These are phyloP conservation scores for Verticillium nonalfalfae DNA, from an alignment of 2,329 filamentous ascomycete species.

Conservation along the genomic window DNA sequence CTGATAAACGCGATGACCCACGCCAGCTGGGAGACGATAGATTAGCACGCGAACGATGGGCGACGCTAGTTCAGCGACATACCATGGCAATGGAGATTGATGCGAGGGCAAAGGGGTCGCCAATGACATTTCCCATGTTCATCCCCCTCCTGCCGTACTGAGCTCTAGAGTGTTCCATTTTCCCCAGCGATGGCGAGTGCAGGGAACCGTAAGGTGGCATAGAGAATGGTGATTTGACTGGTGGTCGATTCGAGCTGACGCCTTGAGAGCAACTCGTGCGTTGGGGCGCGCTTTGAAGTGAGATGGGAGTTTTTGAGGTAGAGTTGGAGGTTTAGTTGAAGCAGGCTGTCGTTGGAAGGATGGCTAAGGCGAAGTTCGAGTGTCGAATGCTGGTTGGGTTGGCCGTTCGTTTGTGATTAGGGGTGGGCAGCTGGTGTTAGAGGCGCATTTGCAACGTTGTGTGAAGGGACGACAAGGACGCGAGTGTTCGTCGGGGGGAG, in stretches of 20 bases:
- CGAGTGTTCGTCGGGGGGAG: neutral
- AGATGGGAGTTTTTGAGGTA: no score
- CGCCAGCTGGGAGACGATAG: constrained; percentile 57
- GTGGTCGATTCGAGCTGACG: neutral
- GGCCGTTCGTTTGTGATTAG: neutral
- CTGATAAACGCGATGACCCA: constrained; percentile 91
- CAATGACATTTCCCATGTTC: constrained; percentile 82
- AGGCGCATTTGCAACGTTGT: neutral
- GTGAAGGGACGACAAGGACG: neutral
- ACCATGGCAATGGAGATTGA: constrained; percentile 89
- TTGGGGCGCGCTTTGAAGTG: neutral
- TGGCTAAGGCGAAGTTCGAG: neutral
- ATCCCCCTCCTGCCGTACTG: constrained; percentile 54
- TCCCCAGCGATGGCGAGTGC: constrained; percentile 66
- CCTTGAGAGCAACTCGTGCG: neutral
- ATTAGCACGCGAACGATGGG: constrained; percentile 11
- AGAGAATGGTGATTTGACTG: constrained; percentile 28
- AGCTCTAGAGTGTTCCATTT: constrained; percentile 68
- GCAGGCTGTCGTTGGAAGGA: neutral
- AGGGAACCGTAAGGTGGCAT: constrained; percentile 73
- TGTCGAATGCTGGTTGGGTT: neutral
- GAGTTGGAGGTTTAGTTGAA: neutral
- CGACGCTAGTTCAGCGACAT: constrained; percentile 34
- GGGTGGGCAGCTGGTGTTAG: neutral
- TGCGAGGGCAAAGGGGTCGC: constrained; percentile 91